These are phyloP conservation scores for Mortierella sp. DNA, from an alignment of 371 early-diverging fungal species.

Conservation along the genomic window DNA sequence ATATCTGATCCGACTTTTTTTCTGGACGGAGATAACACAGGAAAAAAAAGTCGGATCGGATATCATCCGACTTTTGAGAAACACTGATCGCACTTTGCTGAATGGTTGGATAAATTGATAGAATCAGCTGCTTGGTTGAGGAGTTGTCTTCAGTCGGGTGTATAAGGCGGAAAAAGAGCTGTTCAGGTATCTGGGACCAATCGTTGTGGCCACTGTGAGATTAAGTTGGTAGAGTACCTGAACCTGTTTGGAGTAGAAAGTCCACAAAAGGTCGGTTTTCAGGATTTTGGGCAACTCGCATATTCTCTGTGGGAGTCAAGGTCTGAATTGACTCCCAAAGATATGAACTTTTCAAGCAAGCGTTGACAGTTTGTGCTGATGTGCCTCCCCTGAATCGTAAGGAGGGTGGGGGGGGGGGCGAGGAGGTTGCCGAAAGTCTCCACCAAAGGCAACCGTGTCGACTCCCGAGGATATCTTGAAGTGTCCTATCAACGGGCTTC, in stretches of 20 bases:
- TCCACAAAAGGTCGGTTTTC: background rate
- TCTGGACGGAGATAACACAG: too few relatives aligned
- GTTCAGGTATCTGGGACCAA: background rate
- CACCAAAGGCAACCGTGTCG: constrained; percentile 30
- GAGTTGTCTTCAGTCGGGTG: background rate
- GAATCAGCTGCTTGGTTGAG: background rate
- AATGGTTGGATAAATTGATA: background rate
- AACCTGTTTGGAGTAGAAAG: background rate
- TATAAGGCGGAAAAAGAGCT: constrained; percentile 8
- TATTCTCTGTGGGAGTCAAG: background rate
- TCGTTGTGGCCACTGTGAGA: background rate
- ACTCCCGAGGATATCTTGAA: constrained; percentile 46
- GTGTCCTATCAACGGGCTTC: constrained; percentile 39
- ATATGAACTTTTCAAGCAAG: constrained; percentile 3
- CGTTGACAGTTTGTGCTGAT: constrained; percentile 7
- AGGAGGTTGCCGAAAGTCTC: constrained; percentile 37
- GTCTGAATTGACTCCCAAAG: constrained; percentile 6
- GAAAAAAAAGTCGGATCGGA: too few relatives aligned
- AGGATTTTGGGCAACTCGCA: background rate
- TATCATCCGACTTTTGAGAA: too few relatives aligned
- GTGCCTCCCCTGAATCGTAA: constrained; percentile 16
- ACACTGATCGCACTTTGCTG: background rate
- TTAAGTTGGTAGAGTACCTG: background rate
- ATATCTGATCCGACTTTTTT: too few relatives aligned
- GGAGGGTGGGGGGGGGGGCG: too few relatives aligned